These are phyloP conservation scores for Blastocystis sp. DNA, from an alignment of 352 stramenopile genomes.

Conservation along the genomic window DNA sequence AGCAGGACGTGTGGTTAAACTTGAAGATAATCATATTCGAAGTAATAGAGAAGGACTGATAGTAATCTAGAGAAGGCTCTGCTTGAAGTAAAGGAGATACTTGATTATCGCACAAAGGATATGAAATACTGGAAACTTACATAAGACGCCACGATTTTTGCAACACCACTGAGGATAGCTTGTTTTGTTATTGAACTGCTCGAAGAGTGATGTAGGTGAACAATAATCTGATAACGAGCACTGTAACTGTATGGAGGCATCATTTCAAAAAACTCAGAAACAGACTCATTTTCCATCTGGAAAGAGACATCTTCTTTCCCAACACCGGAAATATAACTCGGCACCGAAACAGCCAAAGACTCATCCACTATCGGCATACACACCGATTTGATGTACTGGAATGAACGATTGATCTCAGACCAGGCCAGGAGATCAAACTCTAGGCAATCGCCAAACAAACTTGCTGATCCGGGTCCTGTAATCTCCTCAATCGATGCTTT, in stretches of 20 bases:
- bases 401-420: conserved; percentile 45
- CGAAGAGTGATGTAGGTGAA: not conserved
- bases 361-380: not conserved
- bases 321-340: not conserved
- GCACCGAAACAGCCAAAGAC: not conserved
- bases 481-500: not conserved
- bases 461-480: not conserved
- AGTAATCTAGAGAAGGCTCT: not conserved
- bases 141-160: not conserved
- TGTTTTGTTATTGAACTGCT: not conserved
- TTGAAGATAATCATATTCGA: conserved; percentile 28
- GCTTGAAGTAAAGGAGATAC: not conserved
- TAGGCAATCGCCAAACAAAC: not conserved
- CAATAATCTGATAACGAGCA: conserved; percentile 36
- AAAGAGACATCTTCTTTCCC: not conserved
- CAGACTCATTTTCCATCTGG: not conserved
- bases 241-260: conserved; percentile 26
- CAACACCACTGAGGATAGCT: not conserved
- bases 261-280: conserved; percentile 47
- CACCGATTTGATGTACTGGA: conserved; percentile 49
- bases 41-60: not conserved
- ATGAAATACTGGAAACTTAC: conserved; percentile 32
- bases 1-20: not conserved
- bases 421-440: conserved; percentile 42
- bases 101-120: not conserved